Conservation (phyloP, 768 basidiomycete genomes). For the Suillus ampliporus region DNA sequence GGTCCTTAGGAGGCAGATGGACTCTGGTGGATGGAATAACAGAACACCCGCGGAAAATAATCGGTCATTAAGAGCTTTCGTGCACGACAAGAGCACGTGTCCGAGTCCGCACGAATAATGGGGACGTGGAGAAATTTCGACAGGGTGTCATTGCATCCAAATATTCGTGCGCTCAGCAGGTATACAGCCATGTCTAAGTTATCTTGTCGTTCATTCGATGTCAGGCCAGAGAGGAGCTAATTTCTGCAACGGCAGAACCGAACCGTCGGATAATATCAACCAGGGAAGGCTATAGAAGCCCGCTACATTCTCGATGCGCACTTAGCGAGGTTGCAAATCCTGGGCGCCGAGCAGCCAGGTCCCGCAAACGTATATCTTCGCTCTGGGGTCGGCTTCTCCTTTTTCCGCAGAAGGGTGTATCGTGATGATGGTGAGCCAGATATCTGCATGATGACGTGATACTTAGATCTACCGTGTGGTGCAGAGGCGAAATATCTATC, state of each 20-base stretch:
- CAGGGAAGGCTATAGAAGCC: not conserved
- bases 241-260: not conserved
- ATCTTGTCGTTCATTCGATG: not conserved
- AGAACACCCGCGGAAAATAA: not conserved
- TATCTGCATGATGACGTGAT: no score
- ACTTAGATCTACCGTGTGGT: no score
- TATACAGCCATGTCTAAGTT: not conserved
- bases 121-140: not conserved
- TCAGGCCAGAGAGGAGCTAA: not conserved
- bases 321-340: conserved; percentile 55
- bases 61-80: not conserved
- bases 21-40: not conserved
- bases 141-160: not conserved
- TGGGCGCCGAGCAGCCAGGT: conserved; percentile 50
- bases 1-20: not conserved
- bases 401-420: no score
- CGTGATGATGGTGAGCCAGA: no score
- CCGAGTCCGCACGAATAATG: not conserved
- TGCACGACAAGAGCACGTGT: not conserved
- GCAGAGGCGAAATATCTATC: no score
- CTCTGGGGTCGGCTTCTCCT: no score
- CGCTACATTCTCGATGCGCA: conserved; percentile 80
- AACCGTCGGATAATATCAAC: not conserved
- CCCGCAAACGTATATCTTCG: conserved; percentile 55
- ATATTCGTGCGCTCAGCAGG: not conserved